Evolutionary conservation across 2,329 filamentous ascomycete genomes (phyloP), one percentile per base, ranked within the genome.

Genomic region (Helicocarpus griseus): DNA sequence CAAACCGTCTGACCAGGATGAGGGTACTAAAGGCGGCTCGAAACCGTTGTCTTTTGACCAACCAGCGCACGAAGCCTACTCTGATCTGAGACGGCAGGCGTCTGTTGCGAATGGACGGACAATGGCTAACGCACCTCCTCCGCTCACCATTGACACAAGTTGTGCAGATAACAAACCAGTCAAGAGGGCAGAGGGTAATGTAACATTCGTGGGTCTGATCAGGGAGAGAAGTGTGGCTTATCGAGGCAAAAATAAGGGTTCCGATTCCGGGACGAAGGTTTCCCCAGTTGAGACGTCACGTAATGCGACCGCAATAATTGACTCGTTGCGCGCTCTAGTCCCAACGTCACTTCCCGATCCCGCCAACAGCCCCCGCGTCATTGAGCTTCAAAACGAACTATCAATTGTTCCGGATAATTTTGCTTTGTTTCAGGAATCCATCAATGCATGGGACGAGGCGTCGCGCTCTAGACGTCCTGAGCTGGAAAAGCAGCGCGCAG

Each of bases 121-220:
- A 39, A 69, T 74, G 66, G 63, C 67, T 36, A 65, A 69, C 44
- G 62, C 61, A 13, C 61, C 61, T 4, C 60, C 60, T 2, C 36
- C 53, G 7, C 52, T 57, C 19, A 54, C 56, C 21, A 50, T 58
- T 26, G 52, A 50, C 28, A 56, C 56, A 33, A 53, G 50, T 19
- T 56, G 57, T 21, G 57, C 14, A 13, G 35, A 47, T 11, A 39
- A 31, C 3, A 41, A 58, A 51, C 54, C 56, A 35, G 54, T 53
- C 21, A 54, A 58, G 49, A 61, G 59, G 8, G 61, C 57, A 46
- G 66, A 71, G 45, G 64, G 65, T 13, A 68, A 69, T 48, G 72
- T 74, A 58, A 73, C 70, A 2, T 75, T 75, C 51, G 62, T 75
- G n/a, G 72, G 72, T 5, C 59, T 74, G 9, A 71, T 75, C 29